Evolutionary conservation across 1,284 basidiomycete species (phyloP).

Genomic region (Neotropicomus parvogracilis): DNA sequence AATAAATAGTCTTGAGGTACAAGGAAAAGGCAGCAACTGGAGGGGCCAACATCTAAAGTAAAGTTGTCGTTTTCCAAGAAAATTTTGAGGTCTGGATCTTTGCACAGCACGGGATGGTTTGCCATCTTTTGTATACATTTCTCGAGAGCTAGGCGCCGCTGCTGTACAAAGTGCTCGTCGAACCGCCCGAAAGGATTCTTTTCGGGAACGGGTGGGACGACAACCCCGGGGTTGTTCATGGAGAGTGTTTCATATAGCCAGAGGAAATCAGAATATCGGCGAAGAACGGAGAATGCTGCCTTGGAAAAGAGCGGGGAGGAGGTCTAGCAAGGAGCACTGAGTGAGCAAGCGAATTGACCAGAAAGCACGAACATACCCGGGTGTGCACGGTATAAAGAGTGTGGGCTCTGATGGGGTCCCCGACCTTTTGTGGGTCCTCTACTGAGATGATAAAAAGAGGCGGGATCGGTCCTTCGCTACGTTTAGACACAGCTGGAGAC

Average conservation of each 20-base stretch:
- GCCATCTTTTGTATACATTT: conserved; percentile 87
- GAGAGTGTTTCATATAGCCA: conserved; percentile 94
- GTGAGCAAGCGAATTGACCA: conserved; percentile 1
- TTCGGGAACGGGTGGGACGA: conserved; percentile 94
- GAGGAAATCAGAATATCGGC: conserved; percentile 95
- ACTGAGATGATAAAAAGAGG: conserved; percentile 79
- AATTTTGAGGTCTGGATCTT: conserved; percentile 79
- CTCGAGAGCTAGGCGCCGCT: conserved; percentile 79
- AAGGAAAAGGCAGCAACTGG: not conserved
- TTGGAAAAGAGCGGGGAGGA: conserved; percentile 80
- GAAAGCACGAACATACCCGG: conserved; percentile 45
- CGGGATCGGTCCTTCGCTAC: conserved; percentile 44
- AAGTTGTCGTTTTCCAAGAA: conserved; percentile 90
- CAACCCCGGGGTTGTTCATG: conserved; percentile 92
- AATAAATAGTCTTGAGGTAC: not conserved
- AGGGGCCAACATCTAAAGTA: conserved; percentile 64
- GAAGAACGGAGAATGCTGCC: conserved; percentile 83
- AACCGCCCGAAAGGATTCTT: conserved; percentile 93
- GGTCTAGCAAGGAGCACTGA: conserved; percentile 48
- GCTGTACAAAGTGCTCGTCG: conserved; percentile 83
- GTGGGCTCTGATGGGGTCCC: conserved; percentile 87
- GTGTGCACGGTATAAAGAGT: conserved; percentile 95
- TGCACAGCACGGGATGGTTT: conserved; percentile 81
- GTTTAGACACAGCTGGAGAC: conserved; percentile 19
- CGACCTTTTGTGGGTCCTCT: conserved; percentile 90